Conservation (phyloP, 768 basidiomycete species). For the Lentinula lateritia region DNA sequence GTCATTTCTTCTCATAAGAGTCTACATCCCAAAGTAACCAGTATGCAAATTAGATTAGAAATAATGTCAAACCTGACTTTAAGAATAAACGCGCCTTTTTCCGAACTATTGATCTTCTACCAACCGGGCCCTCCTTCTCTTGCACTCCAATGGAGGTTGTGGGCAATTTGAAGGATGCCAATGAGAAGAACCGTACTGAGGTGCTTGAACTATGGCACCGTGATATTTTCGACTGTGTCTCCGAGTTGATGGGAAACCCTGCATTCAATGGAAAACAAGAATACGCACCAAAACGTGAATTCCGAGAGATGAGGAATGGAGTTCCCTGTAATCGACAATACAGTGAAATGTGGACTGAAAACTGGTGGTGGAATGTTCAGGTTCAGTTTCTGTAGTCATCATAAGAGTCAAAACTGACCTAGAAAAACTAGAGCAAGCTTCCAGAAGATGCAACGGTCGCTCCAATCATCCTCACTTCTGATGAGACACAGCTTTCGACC, state of each 20-base stretch:
- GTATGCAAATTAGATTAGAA: not conserved
- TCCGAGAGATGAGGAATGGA: not conserved
- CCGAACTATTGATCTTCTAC: slow-evolving; percentile 17
- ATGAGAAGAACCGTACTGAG: slow-evolving; percentile 8
- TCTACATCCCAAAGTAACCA: not conserved
- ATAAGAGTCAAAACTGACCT: not conserved
- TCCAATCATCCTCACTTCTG: slow-evolving; percentile 28
- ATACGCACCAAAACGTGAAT: slow-evolving; percentile 18
- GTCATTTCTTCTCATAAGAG: not conserved
- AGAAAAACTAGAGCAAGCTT: not conserved
- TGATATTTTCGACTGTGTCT: slow-evolving; percentile 18
- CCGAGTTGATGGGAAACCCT: slow-evolving; percentile 20
- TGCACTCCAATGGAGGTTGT: slow-evolving; percentile 15
- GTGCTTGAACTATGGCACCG: slow-evolving; percentile 20
- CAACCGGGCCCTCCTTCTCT: slow-evolving; percentile 13
- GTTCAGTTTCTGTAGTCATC: slow-evolving; percentile 9
- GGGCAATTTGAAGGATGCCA: slow-evolving; percentile 14
- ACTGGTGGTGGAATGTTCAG: slow-evolving; percentile 30
- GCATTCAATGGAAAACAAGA: slow-evolving; percentile 16
- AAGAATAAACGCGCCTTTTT: slow-evolving; percentile 16
- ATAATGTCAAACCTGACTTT: slow-evolving; percentile 9
- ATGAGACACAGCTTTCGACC: slow-evolving; percentile 26
- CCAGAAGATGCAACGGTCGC: slow-evolving; percentile 13
- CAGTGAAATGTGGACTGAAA: slow-evolving; percentile 22
- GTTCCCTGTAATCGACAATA: slow-evolving; percentile 8